A percentile compares a stretch with the other conserved stretches of the same genome.
Evolutionary conservation across 495 filamentous ascomycete genomes (phyloP).

Genomic region (Thermochaetoides thermophila): DNA sequence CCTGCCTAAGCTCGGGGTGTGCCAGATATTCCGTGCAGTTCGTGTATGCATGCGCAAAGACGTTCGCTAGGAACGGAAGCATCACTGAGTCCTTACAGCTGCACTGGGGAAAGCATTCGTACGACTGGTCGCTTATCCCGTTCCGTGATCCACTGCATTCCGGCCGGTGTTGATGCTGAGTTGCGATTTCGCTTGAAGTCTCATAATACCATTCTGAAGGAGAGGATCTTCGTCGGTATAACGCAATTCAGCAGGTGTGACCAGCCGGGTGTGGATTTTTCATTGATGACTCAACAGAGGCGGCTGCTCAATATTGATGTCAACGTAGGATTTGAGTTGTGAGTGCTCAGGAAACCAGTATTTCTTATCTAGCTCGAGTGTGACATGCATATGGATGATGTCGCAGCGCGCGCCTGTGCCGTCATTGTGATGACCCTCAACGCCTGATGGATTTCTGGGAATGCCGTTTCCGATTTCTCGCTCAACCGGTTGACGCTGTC

Average conservation of each 20-base stretch:
- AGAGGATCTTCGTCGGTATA: conserved; percentile 14
- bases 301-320: conserved; percentile 31
- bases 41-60: conserved; percentile 33
- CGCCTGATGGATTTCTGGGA: conserved; percentile 28
- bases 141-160: conserved; percentile 21
- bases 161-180: conserved; percentile 23
- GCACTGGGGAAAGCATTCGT: conserved; percentile 17
- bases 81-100: conserved; percentile 16
- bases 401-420: conserved; percentile 28
- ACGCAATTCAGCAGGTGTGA: conserved; percentile 33
- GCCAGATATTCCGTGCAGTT: conserved; percentile 29
- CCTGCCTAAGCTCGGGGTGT: conserved; percentile 12
- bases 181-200: conserved; percentile 18
- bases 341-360: conserved; percentile 31
- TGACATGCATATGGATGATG: conserved; percentile 37
- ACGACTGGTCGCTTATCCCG: conserved; percentile 17
- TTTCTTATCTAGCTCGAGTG: conserved; percentile 30
- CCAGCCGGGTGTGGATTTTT: conserved; percentile 32
- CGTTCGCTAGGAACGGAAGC: conserved; percentile 35
- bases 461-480: conserved; percentile 25
- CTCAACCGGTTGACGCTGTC: conserved; percentile 27
- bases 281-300: conserved; percentile 31
- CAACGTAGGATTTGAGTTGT: conserved; percentile 33
- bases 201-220: conserved; percentile 19
- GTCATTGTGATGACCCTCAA: conserved; percentile 21